A percentile compares a stretch with the other conserved stretches of the same genome.
phyloP scores from a whole-genome alignment of 1,284 basidiomycete genomes.

The Somion occarium region DNA sequence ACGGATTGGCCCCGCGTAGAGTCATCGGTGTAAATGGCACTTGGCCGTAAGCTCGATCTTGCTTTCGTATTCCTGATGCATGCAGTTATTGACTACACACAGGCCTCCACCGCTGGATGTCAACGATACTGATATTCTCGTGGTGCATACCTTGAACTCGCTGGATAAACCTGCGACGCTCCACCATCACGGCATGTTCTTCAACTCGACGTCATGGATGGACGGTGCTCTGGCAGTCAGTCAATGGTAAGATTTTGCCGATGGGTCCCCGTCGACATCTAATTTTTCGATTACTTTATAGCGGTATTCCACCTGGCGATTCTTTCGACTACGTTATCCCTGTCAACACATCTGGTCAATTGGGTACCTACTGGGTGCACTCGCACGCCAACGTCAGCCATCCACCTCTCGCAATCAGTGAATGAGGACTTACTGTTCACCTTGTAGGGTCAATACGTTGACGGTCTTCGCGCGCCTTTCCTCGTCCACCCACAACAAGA shows the following conservation, averaged over 20 bases:
- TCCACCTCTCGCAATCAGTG: background rate
- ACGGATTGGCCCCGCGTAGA: slow-evolving; percentile 65
- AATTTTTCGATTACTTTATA: slow-evolving; percentile 22
- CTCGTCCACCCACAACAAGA: slow-evolving; percentile 67
- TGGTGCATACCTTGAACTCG: slow-evolving; percentile 74
- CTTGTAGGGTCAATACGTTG: slow-evolving; percentile 78
- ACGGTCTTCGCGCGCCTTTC: slow-evolving; percentile 78
- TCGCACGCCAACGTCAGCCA: slow-evolving; percentile 55
- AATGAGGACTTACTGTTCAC: slow-evolving; percentile 11
- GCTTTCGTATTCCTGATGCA: background rate
- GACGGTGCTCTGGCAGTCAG: slow-evolving; percentile 83
- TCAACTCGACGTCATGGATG: slow-evolving; percentile 81
- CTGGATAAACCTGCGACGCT: slow-evolving; percentile 60
- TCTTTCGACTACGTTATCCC: slow-evolving; percentile 79
- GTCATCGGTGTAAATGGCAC: slow-evolving; percentile 86
- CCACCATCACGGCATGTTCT: slow-evolving; percentile 93
- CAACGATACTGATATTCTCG: slow-evolving; percentile 65
- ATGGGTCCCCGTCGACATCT: background rate
- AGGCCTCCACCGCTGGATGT: slow-evolving; percentile 80
- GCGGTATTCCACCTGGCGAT: slow-evolving; percentile 78
- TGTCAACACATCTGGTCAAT: slow-evolving; percentile 66
- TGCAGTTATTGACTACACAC: background rate
- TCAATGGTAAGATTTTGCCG: slow-evolving; percentile 59
- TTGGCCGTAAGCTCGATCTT: slow-evolving; percentile 67
- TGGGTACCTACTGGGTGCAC: slow-evolving; percentile 91